These are phyloP conservation scores for Kodamaea kaohsiungensis DNA, from an alignment of 805 yeast genomes.

Conservation along the genomic window DNA sequence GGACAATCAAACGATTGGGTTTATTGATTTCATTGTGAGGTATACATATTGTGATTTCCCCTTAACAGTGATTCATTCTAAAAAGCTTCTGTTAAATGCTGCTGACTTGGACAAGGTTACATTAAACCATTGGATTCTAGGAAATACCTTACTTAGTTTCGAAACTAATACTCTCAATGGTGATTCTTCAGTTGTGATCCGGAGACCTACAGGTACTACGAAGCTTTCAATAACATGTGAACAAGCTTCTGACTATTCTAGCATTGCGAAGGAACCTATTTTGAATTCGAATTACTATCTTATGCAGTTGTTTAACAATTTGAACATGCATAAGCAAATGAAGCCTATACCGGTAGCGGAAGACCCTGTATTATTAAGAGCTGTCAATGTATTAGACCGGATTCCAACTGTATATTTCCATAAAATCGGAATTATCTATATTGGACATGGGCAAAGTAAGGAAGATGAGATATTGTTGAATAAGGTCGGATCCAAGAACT, in stretches of 20 bases:
- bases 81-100: conserved; percentile 1
- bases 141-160: conserved; percentile 56
- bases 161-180: conserved; percentile 56
- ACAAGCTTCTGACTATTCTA: conserved; percentile 6
- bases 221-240: conserved; percentile 44
- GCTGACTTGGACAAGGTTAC: conserved; percentile 13
- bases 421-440: conserved; percentile 76
- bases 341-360: conserved; percentile 55
- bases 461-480: conserved; percentile 70
- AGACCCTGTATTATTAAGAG: conserved; percentile 46
- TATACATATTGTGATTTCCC: conserved; percentile 67
- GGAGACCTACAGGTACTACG: conserved; percentile 69
- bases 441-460: conserved; percentile 62
- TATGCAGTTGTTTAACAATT: conserved; percentile 50
- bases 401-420: conserved; percentile 78
- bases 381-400: conserved; percentile 65
- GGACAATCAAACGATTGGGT: conserved; percentile 60
- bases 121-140: conserved; percentile 58
- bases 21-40: conserved; percentile 65
- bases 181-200: conserved; percentile 47
- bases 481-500: conserved; percentile 60
- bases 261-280: conserved; percentile 13
- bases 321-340: conserved; percentile 46
- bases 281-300: conserved; percentile 47
- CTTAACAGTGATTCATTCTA: conserved; percentile 38